Base-by-base conservation (phyloP, 2,329 filamentous ascomycete species). In the Dothidotthia symphoricarpi region DNA sequence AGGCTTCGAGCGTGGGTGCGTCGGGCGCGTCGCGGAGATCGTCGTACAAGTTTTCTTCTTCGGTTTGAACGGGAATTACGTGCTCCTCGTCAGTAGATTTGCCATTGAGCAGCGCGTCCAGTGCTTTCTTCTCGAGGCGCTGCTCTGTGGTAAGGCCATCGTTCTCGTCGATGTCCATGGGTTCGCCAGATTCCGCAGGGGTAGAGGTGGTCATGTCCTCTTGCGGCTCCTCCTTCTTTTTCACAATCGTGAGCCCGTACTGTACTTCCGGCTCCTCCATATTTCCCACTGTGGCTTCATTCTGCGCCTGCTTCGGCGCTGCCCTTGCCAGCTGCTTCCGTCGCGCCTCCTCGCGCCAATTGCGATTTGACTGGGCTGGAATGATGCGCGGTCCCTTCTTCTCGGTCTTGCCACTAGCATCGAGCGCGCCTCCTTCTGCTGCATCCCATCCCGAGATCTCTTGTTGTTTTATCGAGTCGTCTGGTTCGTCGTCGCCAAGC, bases 1-100 rank as follows among this genome's bases (percentile, higher is more conserved):
- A 97, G 57, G 93, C 88, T 24, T 87, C 86, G 13, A 95, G 71
- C 0, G 82, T 86, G 3, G 88, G 83, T 19, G 80, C 75, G 15
- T 88, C 85, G 1, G 88, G 89, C 1, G 88, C 84, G 16, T 78
- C 72, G 10, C 78, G 74, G 19, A 90, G 77, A 61, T 91, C 87
- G 16, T 79, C 76, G 22, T 75, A 74, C 57, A 88, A 90, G 3
- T 81, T 82, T 42, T 85, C 83, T 47, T 86, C 83, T n/a, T 75
- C 75, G 2, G 53, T 45, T 16, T 75, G 58, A 3, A 62, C 51
- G 4, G 69, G 68, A 11, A 76, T 65, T 0, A 71, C 32, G 17
- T 47, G 54, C 63, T 57, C 33, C 43, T 64, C 15, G 58, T 70
- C 45, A 41, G 59, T 36, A 43, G 64, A 30, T 62, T 66, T 46